Base-by-base conservation (phyloP, 768 basidiomycete genomes). In the Tricholoma saponaceum region DNA sequence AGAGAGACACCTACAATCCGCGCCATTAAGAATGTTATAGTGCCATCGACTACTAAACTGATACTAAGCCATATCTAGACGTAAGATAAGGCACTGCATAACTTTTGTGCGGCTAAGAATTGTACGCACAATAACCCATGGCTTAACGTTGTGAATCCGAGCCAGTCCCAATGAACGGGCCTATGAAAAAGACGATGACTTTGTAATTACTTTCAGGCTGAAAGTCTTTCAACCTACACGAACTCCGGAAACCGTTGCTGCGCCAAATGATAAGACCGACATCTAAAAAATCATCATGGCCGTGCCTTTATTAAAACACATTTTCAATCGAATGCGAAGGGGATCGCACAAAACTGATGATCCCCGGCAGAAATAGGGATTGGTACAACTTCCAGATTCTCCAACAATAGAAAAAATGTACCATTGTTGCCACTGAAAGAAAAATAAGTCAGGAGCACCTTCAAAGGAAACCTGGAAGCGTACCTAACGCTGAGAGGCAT, bases 61-160 rank as follows among this genome's bases (percentile, higher is more conserved):
- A 63, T 58, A 5, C 63, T 56, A 14, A 71, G 58, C 70, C 70
- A 71, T 16, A 63, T 49, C 65, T 66, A 28, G 41, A 39, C 25
- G 32, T 18, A 23, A 30, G 20, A 1, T 37, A 13, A 46, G 33
- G 13, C 54, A 13, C 58, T 10, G 1, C 6, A 22, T 33, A 16
- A 5, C 49, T 18, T 13, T n/a, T 47, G n/a, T 14, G 22, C 18
- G 3, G 23, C 30, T 28, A 47, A 16, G 18, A 22, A n/a, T 14
- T 12, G 26, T 23, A 20, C 58, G 20, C 30, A 60, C 64, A 35
- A 66, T 57, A 10, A 64, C 62, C 37, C 56, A 60, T 4, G 54
- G 53, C 18, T 51, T 49, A 13, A 60, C 49, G 5, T 52, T 46
- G 18, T 37, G 35, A n/a, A 60, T 50, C 0, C 20, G 43, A 7